Evolutionary conservation across 768 basidiomycete genomes (phyloP).

Genomic region (Mycena filopes): DNA sequence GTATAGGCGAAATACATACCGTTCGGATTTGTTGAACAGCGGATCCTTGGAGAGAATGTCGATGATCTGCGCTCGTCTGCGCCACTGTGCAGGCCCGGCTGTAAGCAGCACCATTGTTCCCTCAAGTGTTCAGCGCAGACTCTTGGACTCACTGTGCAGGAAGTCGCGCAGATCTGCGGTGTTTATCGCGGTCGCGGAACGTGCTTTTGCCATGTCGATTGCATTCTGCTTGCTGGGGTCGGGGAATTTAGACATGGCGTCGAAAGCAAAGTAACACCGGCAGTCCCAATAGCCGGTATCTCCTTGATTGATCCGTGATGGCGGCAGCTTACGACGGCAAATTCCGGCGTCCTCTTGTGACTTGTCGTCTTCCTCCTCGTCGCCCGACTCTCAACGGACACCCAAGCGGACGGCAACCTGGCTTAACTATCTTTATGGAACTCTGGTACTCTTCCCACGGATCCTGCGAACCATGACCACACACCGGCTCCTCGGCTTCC

Average conservation of each 20-base stretch:
- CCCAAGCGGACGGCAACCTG: too few species aligned
- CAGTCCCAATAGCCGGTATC: too few species aligned
- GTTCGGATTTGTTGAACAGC: conserved; percentile 66
- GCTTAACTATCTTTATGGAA: too few species aligned
- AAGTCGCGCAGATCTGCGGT: conserved; percentile 57
- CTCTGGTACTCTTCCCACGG: too few species aligned
- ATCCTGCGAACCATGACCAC: too few species aligned
- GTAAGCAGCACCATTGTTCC: not conserved
- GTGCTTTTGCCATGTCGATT: conserved; percentile 63
- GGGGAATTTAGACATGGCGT: conserved; percentile 33
- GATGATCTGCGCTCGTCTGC: conserved; percentile 56
- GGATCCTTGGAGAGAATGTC: conserved; percentile 62
- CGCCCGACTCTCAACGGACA: too few species aligned
- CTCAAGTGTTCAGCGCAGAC: too few species aligned
- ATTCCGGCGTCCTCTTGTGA: too few species aligned
- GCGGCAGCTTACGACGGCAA: too few species aligned
- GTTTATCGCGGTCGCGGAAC: conserved; percentile 54
- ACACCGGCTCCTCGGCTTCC: too few species aligned
- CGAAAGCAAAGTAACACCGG: not conserved
- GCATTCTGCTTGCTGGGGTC: conserved; percentile 59
- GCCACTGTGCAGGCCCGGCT: conserved; percentile 66
- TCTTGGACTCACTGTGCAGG: conserved; percentile 56
- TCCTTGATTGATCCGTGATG: too few species aligned
- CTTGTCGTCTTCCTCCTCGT: too few species aligned
- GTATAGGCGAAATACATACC: conserved; percentile 45